Evolutionary conservation across 176 grass and related monocot genomes (phyloP), one percentile per base, ranked within the genome.

Genomic region (Urochloa ruziziensis): DNA sequence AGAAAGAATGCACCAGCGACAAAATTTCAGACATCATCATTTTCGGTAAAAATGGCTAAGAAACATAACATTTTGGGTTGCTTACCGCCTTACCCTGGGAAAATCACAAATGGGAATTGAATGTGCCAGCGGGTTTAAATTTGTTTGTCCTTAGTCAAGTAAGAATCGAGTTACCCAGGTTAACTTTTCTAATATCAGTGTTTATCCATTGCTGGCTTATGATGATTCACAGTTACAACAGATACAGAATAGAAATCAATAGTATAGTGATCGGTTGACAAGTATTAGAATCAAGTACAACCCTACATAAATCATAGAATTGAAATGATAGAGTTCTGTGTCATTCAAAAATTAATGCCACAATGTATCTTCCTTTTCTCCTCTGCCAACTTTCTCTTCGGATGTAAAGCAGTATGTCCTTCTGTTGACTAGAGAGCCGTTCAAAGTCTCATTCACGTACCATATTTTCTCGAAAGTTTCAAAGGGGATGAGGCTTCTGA

Each of bases 381-480:
- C 5, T 3, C 36, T 75, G 30, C 61, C 25, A 42, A 19, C 25
- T 80, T 52, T 85, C 25, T 19, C 60, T 42, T 40, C 3, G 13
- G 67, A 80, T 61, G 60, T 33, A 48, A 60, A 80, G 39, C 1
- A 52, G 60, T 37, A 53, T 44, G 58, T 59, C 39, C 39, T 83
- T 23, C 60, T 61, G 74, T 79, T 86, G 88, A 90, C 80, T 40
- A 57, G 18, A 2, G 70, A 23, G 44, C 48, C 48, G 27, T 74
- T 86, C 88, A 83, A 83, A 86, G 83, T 72, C 79, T 24, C 1
- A 9, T 57, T 29, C 52, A 70, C 39, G 28, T 24, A 56, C 49
- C 59, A 49, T 25, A 67, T 78, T 79, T 86, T 74, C 88, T 86
- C 24, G 14, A 66, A 58, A 86, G 79, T 58, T 86, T 86, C 67